Evolutionary conservation across 1,284 basidiomycete species (phyloP).

Genomic region (Irpex sp.): DNA sequence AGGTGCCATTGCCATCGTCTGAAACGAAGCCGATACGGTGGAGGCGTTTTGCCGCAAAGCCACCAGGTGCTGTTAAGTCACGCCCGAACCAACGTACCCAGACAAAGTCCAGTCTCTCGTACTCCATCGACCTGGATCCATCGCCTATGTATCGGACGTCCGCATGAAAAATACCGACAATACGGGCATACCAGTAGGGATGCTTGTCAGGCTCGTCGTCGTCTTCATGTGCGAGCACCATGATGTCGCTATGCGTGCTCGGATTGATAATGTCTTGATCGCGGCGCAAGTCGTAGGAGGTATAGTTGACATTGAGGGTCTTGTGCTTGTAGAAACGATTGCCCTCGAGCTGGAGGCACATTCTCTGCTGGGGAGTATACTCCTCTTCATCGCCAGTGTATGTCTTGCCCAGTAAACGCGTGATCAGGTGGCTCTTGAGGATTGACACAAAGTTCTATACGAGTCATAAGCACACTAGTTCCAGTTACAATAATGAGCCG

Average conservation of each 20-base stretch:
- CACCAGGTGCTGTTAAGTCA: slow-evolving; percentile 5
- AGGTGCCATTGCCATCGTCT: background rate
- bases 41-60: slow-evolving; percentile 8
- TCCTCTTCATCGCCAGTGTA: slow-evolving; percentile 1
- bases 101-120: slow-evolving; percentile 18
- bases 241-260: slow-evolving; percentile 20
- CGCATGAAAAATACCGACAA: slow-evolving; percentile 28
- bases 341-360: slow-evolving; percentile 13
- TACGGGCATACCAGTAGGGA: slow-evolving; percentile 27
- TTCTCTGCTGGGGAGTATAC: slow-evolving; percentile 1
- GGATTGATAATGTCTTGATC: slow-evolving; percentile 32
- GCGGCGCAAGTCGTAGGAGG: slow-evolving; percentile 27
- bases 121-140: slow-evolving; percentile 4
- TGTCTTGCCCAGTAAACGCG: slow-evolving; percentile 6
- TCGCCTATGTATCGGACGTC: slow-evolving; percentile 7
- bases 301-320: slow-evolving; percentile 24
- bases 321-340: slow-evolving; percentile 23
- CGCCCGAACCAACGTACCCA: slow-evolving; percentile 23
- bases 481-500: background rate
- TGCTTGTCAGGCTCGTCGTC: slow-evolving; percentile 1
- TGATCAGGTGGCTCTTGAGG: slow-evolving; percentile 19
- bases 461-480: background rate
- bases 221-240: slow-evolving; percentile 20
- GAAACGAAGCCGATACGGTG: slow-evolving; percentile 10
- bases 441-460: slow-evolving; percentile 19